phyloP scores from a whole-genome alignment of 2,329 filamentous ascomycete species.

The Colletotrichum ledebouriae region DNA sequence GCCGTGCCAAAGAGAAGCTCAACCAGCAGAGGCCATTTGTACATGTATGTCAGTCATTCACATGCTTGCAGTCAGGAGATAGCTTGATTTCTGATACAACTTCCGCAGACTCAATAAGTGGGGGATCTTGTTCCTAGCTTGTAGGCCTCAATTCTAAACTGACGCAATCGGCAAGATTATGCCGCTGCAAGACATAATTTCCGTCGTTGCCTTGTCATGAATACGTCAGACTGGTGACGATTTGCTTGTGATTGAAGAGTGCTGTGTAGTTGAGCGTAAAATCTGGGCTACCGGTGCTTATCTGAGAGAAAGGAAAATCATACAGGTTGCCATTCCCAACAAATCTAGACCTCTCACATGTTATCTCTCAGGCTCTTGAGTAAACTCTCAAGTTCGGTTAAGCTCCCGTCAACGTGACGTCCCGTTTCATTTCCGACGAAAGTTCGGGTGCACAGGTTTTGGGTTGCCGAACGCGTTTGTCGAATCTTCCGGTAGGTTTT shows the following conservation, averaged over 20 bases:
- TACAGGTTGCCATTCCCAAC: neutral
- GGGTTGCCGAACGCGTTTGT: neutral
- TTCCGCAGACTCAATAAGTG: too few relatives aligned
- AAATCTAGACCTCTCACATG: conserved; percentile 12
- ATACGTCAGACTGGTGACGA: neutral
- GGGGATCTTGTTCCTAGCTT: too few relatives aligned
- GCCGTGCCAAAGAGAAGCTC: too few relatives aligned
- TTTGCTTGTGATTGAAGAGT: conserved; percentile 1
- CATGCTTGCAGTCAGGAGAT: too few relatives aligned
- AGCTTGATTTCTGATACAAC: too few relatives aligned
- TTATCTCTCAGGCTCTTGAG: neutral
- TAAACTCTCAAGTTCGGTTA: conserved; percentile 9
- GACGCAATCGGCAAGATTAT: neutral
- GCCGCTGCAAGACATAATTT: conserved; percentile 2
- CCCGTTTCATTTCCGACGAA: neutral
- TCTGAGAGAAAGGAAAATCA: neutral
- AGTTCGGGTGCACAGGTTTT: too few relatives aligned
- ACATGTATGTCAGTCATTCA: too few relatives aligned
- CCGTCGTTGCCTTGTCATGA: too few relatives aligned
- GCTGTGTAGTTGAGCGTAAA: neutral
- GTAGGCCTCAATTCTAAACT: too few relatives aligned
- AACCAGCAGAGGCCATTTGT: too few relatives aligned
- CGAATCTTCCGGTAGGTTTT: neutral
- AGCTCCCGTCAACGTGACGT: conserved; percentile 24
- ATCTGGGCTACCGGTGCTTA: neutral